phyloP scores from a whole-genome alignment of 371 early-diverging fungal species.

The Fennellomyces sp. region DNA sequence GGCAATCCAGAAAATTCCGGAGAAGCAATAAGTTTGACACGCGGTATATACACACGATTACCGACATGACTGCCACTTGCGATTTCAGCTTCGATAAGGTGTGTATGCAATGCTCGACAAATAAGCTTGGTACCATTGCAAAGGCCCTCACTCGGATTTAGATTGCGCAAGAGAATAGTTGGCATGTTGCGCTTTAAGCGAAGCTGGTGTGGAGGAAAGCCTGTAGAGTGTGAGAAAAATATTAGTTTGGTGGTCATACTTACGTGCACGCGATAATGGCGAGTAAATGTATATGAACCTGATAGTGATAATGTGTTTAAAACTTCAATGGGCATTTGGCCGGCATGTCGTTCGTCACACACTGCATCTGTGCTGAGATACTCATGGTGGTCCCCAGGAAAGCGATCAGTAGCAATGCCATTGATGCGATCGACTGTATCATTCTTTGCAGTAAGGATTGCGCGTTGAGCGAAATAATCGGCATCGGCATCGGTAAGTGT shows the following conservation, averaged over 20 bases:
- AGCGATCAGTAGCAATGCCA: not conserved
- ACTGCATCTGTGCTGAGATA: not conserved
- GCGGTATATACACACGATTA: too few species aligned
- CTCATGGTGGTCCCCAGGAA: not conserved
- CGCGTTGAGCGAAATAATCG: not conserved
- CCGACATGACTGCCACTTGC: too few species aligned
- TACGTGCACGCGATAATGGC: not conserved
- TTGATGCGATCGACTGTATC: not conserved
- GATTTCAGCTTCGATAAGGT: too few species aligned
- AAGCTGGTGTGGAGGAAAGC: too few species aligned
- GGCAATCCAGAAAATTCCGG: too few species aligned
- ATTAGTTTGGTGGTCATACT: not conserved
- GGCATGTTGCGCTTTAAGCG: too few species aligned
- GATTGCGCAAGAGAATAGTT: too few species aligned
- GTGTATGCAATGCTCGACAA: too few species aligned
- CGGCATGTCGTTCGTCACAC: not conserved
- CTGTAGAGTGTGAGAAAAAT: too few species aligned
- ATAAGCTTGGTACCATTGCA: too few species aligned
- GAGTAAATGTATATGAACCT: not conserved
- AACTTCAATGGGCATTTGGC: not conserved
- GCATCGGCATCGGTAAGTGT: not conserved
- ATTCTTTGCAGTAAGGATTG: conserved; percentile 6
- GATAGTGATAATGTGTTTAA: not conserved
- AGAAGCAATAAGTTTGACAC: too few species aligned
- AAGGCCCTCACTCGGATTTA: too few species aligned